Base-by-base conservation (phyloP, 805 yeast genomes). In the Ogataea nakhonphanomensis region DNA sequence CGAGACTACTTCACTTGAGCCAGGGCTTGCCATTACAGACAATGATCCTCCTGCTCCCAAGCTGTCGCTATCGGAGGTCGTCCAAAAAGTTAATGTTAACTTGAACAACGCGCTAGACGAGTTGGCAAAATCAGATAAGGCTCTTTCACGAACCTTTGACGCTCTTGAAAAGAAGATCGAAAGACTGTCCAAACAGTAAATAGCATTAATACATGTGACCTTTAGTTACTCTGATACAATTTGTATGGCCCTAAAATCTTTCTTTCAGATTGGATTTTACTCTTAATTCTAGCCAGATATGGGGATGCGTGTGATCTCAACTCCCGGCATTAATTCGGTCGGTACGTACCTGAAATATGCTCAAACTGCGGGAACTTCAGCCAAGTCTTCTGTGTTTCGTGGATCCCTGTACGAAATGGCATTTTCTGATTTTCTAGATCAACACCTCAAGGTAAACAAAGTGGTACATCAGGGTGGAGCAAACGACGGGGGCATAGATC, bases 331-430 rank as follows among this genome's bases (percentile, higher is more conserved):
- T 12, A 13, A 24, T 10, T 32, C 42, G 51, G 23, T 67, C 12
- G 33, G 41, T 29, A 49, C 69, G 1, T 69, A 65, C 44, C 39
- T 69, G 12, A 45, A 51, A 2, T 60, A 69, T 31, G 60, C 65
- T 9, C 50, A 45, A 25, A 35, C 54, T n/a, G 53, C 59, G 22
- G 66, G 56, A 33, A 55, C 71, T n/a, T 63, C 66, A 28, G 70
- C 77, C 12, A 69, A 41, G 5, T 66, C 78, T 1, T 64, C 77
- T 0, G 81, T 67, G 2, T 76, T 75, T 51, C 59, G 62, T 35
- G 85, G 85, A 3, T 75, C 80, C 0, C 46, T 78, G 25, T 79
- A 78, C 49, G 85, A 79, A 46, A 56, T 75, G 13, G 54, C 67
- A 2, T 64, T 71, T 21, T 63, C 69, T 45, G 60, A 61, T 5